Evolutionary conservation across 2,329 filamentous ascomycete genomes (phyloP), one percentile per base, ranked within the genome.

Genomic region (Plectosphaerella sp.): DNA sequence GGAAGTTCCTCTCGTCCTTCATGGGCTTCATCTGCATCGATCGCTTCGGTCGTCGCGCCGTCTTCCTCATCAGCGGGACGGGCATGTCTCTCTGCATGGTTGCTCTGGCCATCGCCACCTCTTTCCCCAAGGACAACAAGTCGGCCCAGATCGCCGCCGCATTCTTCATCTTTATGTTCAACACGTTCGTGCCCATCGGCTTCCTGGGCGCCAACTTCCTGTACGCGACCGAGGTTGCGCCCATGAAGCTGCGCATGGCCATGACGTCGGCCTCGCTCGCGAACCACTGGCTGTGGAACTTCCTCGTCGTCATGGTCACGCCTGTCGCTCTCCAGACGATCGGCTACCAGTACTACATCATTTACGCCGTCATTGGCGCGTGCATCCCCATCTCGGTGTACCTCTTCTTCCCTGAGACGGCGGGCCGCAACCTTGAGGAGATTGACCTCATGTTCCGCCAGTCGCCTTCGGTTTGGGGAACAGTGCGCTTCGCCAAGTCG

Each of bases 191-290:
- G 45, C 79, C 78, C 0, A 77, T 83, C 52, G 81, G 79, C 0
- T 83, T 82, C 66, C 70, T 82, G 0, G 80, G 81, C 1, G 74
- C 79, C 33, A 83, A 81, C 58, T 84, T 83, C 66, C 68, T 84
- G 18, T 84, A 84, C 64, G 80, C 78, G 53, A 76, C 80, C 1
- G 80, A 84, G 59, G 69, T 83, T 16, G 78, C 79, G 0, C 80
- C 80, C 1, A 67, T 77, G 15, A 66, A 73, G 11, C 63, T 80
- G 25, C 69, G 78, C 18, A 76, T 79, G 54, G 72, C 77, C 18
- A 82, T 84, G 73, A 75, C 77, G 2, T 75, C 76, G 35, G 76
- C 84, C 41, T 78, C 76, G 0, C 83, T 79, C 0, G 79, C 75
- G 1, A 78, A 76, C 57, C 74, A 77, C 57, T 79, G 76, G 76